Evolutionary conservation across 2,329 filamentous ascomycete species (phyloP), one percentile per base, ranked within the genome.

Genomic region (Hypoxylon sp.): DNA sequence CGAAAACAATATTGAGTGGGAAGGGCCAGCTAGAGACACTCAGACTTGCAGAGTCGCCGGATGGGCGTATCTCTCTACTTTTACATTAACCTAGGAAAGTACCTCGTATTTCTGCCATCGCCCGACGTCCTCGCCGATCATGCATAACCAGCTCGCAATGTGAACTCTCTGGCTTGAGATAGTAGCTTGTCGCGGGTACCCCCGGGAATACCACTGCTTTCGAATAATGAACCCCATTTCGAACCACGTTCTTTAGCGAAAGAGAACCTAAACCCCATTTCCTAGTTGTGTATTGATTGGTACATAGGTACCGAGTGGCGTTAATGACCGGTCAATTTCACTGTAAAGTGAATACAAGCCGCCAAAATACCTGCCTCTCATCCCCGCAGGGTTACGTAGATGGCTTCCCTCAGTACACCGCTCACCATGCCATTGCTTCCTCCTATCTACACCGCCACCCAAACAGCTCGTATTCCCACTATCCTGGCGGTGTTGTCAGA

Each of bases 391-490:
- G 17, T 57, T 20, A 57, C 17, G n/a, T 42, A 22, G 40, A 44
- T n/a, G 17, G 40, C 40, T 22, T 44, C 8, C 40, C 40, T 44
- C 40, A 22, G 17, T 11, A 44, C 40, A 44, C 17, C 40, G 8
- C 40, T 50, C 22, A 51, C 20, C n/a, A 50, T 22, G 10, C 13
- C 13, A 30, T 42, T 25, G 14, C 13, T 50, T 46, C 33, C 37
- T 61, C n/a, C 48, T n/a, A 17, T 20, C 48, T 14, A 40, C 30
- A 40, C 44, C 56, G 31, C 56, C 31, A 59, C 25, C 35, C n/a
- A 49, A 14, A 11, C 17, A 37, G 1, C 31, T 20, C 22, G 42
- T 22, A 22, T 31, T 58, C 31, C 33, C 42, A 37, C 31, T 17
- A 30, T 17, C 10, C 17, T 17, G 17, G 27, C 50, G 31, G 13